Evolutionary conservation across 2,329 filamentous ascomycete genomes (phyloP).

Genomic region (Venturiaceae sp.): DNA sequence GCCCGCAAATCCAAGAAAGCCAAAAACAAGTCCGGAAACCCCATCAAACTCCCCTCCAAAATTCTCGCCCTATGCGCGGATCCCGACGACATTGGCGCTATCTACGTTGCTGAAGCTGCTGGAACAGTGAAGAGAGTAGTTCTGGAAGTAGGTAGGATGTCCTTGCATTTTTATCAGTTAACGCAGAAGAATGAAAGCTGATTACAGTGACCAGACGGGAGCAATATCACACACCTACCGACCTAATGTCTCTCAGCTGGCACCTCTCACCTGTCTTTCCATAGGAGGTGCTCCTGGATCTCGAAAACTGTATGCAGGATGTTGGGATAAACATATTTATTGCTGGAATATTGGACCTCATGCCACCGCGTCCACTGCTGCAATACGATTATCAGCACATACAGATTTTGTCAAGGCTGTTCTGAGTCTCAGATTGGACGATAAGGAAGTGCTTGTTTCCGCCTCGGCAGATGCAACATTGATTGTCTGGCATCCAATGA

Average conservation of each 20-base stretch:
- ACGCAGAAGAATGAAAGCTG: background rate
- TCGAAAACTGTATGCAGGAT: constrained; percentile 67
- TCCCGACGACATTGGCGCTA: constrained; percentile 45
- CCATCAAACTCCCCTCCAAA: constrained; percentile 75
- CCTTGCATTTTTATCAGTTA: background rate
- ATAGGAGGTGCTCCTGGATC: constrained; percentile 25
- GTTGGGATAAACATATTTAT: constrained; percentile 91
- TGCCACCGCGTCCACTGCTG: constrained; percentile 34
- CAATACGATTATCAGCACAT: constrained; percentile 64
- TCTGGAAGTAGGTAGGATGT: constrained; percentile 57
- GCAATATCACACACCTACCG: constrained; percentile 8
- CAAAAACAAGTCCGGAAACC: constrained; percentile 77
- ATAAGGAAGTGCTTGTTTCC: constrained; percentile 43
- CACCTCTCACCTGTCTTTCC: constrained; percentile 52
- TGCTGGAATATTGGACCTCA: constrained; percentile 49
- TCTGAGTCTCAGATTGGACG: constrained; percentile 49
- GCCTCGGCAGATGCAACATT: constrained; percentile 37
- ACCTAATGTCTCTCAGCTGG: constrained; percentile 20
- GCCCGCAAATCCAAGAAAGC: constrained; percentile 59
- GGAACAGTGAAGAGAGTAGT: constrained; percentile 66
- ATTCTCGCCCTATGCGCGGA: constrained; percentile 66
- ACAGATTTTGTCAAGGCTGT: constrained; percentile 86
- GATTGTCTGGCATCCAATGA: constrained; percentile 69
- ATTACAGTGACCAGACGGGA: background rate
- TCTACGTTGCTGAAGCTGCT: constrained; percentile 83